phyloP scores from a whole-genome alignment of 352 stramenopile genomes.

The Thraustotheca clavata region DNA sequence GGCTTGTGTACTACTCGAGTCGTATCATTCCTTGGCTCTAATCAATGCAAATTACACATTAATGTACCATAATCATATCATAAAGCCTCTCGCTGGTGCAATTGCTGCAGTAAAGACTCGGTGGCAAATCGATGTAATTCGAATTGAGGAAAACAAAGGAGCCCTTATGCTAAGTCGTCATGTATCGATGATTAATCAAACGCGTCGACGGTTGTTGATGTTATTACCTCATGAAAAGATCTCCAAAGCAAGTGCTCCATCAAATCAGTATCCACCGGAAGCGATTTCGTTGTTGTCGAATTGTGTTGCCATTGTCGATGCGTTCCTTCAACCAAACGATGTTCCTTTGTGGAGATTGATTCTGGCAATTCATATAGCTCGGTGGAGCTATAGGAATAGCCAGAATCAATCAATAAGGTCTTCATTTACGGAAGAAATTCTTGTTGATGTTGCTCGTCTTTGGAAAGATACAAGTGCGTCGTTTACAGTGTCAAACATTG shows the following conservation, averaged over 20 bases:
- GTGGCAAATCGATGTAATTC: constrained; percentile 3
- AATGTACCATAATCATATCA: not conserved
- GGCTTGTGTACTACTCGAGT: not conserved
- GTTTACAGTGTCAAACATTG: not conserved
- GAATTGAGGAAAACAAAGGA: not conserved
- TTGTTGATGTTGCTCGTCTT: not conserved
- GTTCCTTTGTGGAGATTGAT: constrained; percentile 9
- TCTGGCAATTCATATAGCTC: not conserved
- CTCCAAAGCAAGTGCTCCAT: not conserved
- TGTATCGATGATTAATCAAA: not conserved
- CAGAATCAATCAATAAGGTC: too few species aligned
- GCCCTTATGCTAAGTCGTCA: not conserved
- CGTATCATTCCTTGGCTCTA: not conserved
- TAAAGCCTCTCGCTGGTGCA: not conserved
- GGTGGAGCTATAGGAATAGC: not conserved
- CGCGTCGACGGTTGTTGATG: not conserved
- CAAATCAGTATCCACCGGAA: not conserved
- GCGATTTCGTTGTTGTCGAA: not conserved
- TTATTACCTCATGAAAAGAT: not conserved
- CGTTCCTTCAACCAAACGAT: not conserved
- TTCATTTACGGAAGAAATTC: not conserved
- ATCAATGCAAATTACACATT: constrained; percentile 6
- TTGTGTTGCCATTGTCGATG: not conserved
- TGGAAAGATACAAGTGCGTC: not conserved
- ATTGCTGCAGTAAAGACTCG: not conserved